Base-by-base conservation (phyloP, 768 basidiomycete species). In the Boletales sp. region DNA sequence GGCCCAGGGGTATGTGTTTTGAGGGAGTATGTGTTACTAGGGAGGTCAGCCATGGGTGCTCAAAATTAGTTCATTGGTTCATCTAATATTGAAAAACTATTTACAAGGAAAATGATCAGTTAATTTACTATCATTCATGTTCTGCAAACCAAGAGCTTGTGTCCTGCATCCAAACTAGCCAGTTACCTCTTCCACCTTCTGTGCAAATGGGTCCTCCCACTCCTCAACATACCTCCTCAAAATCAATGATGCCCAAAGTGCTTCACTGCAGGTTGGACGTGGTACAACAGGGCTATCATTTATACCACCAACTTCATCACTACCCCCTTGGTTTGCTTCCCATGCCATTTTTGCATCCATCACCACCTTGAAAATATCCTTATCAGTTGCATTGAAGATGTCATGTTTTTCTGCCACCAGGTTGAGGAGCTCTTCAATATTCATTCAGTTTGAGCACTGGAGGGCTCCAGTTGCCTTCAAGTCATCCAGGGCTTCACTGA, bases 321-420 rank as follows among this genome's bases (percentile, higher is more conserved):
- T n/a, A n/a, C n/a, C n/a, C n/a, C n/a, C n/a, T n/a, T 44, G 8
- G 24, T 24, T 19, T 35, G 18, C 13, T 11, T 36, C 43, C 15
- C 31, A 7, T 3, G 24, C 7, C 14, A 27, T n/a, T 24, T 27
- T 35, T 11, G 34, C 34, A 2, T 36, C 34, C 43, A 45, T 45
- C 19, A 45, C 34, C 4, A 15, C 19, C 6, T 37, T 11, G 9
- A 11, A 45, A 14, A 37, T 45, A n/a, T 45, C 44, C 8, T 45
- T 17, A 29, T 45, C 44, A 12, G 35, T 45, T 45, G 36, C 36
- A 6, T 37, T 5, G 9, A 37, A 45, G 18, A 29, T n/a, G 8
- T 45, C 18, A 61, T 0, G 67, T 59, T 0, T 56, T 45, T 2
- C 51, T 4, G 19, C 18, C 2, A 19, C 13, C 0, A 31, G 40